These are phyloP conservation scores for Psidium friedrichsthalianum DNA, from an alignment of 345 rosid genomes.

Conservation along the genomic window DNA sequence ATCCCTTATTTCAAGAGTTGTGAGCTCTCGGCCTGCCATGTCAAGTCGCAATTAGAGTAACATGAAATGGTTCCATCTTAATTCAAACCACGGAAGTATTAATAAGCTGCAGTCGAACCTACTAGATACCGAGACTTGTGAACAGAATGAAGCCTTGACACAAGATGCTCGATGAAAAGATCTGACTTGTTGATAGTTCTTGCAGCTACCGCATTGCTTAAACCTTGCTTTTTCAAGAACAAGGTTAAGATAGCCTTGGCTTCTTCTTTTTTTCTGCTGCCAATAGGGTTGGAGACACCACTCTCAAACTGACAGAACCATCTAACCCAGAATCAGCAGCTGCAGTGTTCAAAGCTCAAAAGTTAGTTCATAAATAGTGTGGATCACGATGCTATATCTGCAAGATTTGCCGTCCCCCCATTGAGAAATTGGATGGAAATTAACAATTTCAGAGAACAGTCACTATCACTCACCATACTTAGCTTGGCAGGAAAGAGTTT, in stretches of 20 bases:
- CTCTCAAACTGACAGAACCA: conserved; percentile 36
- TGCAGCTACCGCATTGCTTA: conserved; percentile 56
- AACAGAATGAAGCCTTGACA: conserved; percentile 71
- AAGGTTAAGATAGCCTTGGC: conserved; percentile 75
- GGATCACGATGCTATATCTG: not conserved
- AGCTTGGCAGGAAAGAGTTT: conserved; percentile 23
- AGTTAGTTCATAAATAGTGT: not conserved
- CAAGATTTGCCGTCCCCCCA: not conserved
- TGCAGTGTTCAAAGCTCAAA: not conserved
- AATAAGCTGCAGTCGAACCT: conserved; percentile 50
- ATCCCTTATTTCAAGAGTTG: conserved; percentile 82
- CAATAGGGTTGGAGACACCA: conserved; percentile 45
- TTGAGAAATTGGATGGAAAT: not conserved
- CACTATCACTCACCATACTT: conserved; percentile 12
- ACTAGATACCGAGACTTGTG: conserved; percentile 85
- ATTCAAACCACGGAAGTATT: not conserved
- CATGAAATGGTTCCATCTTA: not conserved
- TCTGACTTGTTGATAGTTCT: conserved; percentile 72
- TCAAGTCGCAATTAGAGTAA: not conserved
- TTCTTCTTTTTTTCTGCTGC: conserved; percentile 86
- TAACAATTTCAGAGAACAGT: not conserved
- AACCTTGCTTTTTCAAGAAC: conserved; percentile 75
- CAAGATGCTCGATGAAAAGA: conserved; percentile 61
- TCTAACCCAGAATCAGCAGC: conserved; percentile 43
- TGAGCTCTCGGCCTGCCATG: conserved; percentile 75